A percentile compares a stretch with the other conserved stretches of the same genome.
Evolutionary conservation across 2,329 filamentous ascomycete genomes (phyloP).

Genomic region (Trichoderma sp.): DNA sequence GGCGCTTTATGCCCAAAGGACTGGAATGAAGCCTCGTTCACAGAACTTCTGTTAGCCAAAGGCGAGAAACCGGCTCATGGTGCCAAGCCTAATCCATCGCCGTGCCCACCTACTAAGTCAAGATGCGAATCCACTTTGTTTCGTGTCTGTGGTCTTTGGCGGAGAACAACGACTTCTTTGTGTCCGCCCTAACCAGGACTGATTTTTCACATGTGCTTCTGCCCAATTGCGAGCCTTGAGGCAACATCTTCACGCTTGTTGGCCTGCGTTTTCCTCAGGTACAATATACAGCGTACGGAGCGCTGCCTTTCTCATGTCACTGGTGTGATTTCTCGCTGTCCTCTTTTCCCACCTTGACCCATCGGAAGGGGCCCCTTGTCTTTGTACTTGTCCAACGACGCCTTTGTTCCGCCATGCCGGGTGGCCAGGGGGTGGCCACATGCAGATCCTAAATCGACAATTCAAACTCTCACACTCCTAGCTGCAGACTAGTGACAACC

Average conservation of each 20-base stretch:
- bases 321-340: background rate
- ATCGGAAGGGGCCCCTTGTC: conserved; percentile 10
- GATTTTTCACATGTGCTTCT: background rate
- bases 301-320: background rate
- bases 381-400: conserved; percentile 21
- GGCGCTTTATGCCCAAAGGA: background rate
- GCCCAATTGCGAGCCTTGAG: background rate
- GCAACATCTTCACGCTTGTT: background rate
- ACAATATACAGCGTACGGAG: background rate
- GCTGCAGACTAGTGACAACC: conserved; percentile 29
- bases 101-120: conserved; percentile 7
- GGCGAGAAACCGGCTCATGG: background rate
- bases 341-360: background rate
- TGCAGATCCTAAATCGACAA: conserved; percentile 31
- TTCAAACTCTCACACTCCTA: conserved; percentile 24
- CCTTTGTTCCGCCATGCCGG: conserved; percentile 32
- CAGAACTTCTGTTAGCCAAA: conserved; percentile 3
- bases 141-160: conserved; percentile 22
- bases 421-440: conserved; percentile 30
- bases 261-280: background rate
- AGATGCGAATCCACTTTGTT: conserved; percentile 22
- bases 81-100: conserved; percentile 15
- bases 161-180: conserved; percentile 4
- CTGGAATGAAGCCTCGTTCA: conserved; percentile 2
- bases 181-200: background rate